These are phyloP conservation scores for Pittosporum tobira DNA, from an alignment of 129 eudicot genomes.

Conservation along the genomic window DNA sequence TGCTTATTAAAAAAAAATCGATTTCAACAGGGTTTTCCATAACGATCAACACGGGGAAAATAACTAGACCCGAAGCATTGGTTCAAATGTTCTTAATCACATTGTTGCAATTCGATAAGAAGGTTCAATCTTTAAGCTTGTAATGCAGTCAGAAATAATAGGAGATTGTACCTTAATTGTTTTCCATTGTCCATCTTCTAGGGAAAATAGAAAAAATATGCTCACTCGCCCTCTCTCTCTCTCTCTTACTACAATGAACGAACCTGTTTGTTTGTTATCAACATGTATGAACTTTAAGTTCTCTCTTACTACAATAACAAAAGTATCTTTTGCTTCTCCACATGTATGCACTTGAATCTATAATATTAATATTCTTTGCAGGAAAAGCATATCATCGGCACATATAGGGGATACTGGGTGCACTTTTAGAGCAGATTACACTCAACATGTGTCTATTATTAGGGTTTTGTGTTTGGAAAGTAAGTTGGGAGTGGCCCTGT, in stretches of 20 bases:
- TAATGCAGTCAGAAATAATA: not conserved
- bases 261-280: not conserved
- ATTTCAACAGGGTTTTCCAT: no score
- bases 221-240: not conserved
- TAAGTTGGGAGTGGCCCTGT: conserved; percentile 52
- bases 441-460: conserved; percentile 28
- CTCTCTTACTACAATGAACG: not conserved
- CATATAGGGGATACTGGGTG: conserved; percentile 9
- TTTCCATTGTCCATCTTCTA: not conserved
- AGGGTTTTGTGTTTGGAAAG: conserved; percentile 57
- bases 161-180: not conserved
- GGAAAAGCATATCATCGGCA: conserved; percentile 54
- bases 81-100: not conserved
- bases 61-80: no score
- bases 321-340: not conserved
- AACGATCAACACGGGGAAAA: no score
- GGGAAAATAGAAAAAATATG: not conserved
- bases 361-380: conserved; percentile 15
- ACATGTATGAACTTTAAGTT: no score
- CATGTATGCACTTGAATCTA: not conserved
- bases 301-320: not conserved
- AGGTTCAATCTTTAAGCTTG: not conserved
- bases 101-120: not conserved
- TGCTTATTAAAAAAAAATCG: no score
- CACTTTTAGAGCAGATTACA: conserved; percentile 24